Evolutionary conservation across 1,139 yeast species (phyloP).

Genomic region (Taphrina communis): DNA sequence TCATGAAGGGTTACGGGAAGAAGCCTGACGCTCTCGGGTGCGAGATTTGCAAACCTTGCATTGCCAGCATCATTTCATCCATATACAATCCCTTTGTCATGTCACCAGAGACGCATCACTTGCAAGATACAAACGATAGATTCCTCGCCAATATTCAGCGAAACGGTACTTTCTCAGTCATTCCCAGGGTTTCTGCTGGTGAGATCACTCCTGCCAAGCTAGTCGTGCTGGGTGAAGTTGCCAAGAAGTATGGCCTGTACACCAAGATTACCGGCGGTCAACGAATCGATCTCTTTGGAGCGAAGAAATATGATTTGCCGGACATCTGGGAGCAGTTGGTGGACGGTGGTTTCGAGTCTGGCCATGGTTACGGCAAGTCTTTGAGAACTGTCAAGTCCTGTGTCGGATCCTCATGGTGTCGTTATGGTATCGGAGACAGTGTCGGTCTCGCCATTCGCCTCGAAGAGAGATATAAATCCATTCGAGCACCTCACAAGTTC

Average conservation of each 20-base stretch:
- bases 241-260: conserved; percentile 51
- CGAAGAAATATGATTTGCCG: conserved; percentile 51
- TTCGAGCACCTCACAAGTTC: conserved; percentile 53
- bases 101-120: conserved; percentile 50
- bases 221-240: conserved; percentile 51
- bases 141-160: conserved; percentile 53
- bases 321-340: conserved; percentile 51
- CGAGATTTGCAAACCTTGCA: conserved; percentile 53
- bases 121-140: conserved; percentile 53
- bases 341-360: conserved; percentile 52
- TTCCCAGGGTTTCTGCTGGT: conserved; percentile 53
- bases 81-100: conserved; percentile 51
- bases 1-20: conserved; percentile 49
- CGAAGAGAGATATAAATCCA: conserved; percentile 53
- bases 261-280: conserved; percentile 54
- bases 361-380: conserved; percentile 53
- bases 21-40: conserved; percentile 51
- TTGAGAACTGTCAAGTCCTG: conserved; percentile 53
- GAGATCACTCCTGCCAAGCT: conserved; percentile 53
- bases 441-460: conserved; percentile 53
- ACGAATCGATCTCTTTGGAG: conserved; percentile 53
- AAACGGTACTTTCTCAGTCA: conserved; percentile 53
- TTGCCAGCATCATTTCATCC: conserved; percentile 52
- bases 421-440: conserved; percentile 53
- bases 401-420: conserved; percentile 54